A percentile compares a stretch with the other conserved stretches of the same genome.
Evolutionary conservation across 2,329 filamentous ascomycete species (phyloP).

Genomic region (Fusarium foetens): DNA sequence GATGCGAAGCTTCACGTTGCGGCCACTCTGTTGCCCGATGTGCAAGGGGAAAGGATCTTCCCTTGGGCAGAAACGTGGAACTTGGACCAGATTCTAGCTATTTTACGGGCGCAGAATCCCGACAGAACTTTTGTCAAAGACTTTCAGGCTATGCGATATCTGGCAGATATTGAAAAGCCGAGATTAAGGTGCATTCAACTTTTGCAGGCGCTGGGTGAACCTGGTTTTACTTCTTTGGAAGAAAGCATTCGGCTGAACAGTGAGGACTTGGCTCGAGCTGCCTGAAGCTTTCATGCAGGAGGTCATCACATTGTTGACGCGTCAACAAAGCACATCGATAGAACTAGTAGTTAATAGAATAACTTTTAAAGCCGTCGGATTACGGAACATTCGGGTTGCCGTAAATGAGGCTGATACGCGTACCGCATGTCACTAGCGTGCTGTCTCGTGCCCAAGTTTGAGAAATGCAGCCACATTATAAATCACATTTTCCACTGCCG

Average conservation of each 20-base stretch:
- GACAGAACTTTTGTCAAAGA: conserved; percentile 23
- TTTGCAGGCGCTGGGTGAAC: neutral
- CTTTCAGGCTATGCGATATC: conserved; percentile 1
- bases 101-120: conserved; percentile 35
- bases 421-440: neutral
- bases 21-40: conserved; percentile 56
- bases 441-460: neutral
- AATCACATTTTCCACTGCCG: neutral
- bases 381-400: neutral
- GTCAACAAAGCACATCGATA: neutral
- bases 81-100: conserved; percentile 53
- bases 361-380: neutral
- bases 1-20: conserved; percentile 61
- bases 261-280: neutral
- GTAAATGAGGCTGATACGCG: neutral
- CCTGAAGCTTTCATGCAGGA: neutral
- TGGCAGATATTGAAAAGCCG: neutral
- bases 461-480: neutral
- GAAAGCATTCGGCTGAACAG: neutral
- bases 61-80: conserved; percentile 60
- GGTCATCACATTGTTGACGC: neutral
- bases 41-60: conserved; percentile 62
- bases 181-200: neutral
- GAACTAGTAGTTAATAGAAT: neutral
- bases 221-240: neutral